Evolutionary conservation across 1,284 basidiomycete genomes (phyloP).

Genomic region (Apiotrichum siamense): DNA sequence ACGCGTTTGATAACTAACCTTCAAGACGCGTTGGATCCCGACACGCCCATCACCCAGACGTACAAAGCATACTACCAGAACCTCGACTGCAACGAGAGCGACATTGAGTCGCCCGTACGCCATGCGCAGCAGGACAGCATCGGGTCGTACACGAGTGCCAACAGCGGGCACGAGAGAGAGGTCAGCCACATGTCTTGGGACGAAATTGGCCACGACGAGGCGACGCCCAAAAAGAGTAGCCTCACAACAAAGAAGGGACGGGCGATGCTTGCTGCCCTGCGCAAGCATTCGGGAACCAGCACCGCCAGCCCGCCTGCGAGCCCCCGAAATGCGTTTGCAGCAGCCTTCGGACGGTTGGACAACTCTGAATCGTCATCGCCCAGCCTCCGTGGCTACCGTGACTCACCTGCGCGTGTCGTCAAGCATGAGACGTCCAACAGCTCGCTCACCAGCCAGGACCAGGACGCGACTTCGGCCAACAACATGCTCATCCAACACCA

Average conservation of each 20-base stretch:
- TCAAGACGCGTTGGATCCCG: neutral
- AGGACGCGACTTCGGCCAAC: conserved; percentile 17
- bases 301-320: conserved; percentile 20
- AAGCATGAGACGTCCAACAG: conserved; percentile 30
- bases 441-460: conserved; percentile 24
- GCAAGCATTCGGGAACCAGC: conserved; percentile 17
- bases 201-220: conserved; percentile 25
- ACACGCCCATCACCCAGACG: neutral
- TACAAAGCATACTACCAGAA: neutral
- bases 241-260: conserved; percentile 36
- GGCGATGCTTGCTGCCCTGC: conserved; percentile 24
- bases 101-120: neutral
- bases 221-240: conserved; percentile 26
- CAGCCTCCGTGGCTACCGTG: neutral
- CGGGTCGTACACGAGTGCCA: neutral
- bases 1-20: too few relatives aligned
- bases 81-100: neutral
- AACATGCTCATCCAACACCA: conserved; percentile 36
- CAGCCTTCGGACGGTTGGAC: conserved; percentile 14
- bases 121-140: neutral
- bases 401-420: neutral
- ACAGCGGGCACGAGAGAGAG: neutral
- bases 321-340: conserved; percentile 15
- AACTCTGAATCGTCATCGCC: conserved; percentile 27
- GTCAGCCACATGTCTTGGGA: conserved; percentile 41